phyloP scores from a whole-genome alignment of 148 eudicot genomes.

The Persicaria maculosa region DNA sequence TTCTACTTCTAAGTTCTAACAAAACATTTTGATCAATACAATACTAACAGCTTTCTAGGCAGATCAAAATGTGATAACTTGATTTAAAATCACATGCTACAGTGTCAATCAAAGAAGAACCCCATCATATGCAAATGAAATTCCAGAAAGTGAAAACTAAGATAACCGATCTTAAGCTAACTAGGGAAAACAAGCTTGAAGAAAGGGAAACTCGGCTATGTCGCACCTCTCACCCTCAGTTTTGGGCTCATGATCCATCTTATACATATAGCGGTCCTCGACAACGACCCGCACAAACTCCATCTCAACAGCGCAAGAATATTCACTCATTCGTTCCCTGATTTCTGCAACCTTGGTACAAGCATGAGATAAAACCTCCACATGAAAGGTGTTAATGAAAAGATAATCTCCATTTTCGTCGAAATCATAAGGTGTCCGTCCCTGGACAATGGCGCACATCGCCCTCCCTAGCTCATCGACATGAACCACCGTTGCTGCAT shows the following conservation, averaged over 20 bases:
- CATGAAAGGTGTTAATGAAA: neutral
- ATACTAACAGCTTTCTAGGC: no score
- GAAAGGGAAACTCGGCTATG: neutral
- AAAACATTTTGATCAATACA: no score
- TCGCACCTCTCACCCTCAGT: neutral
- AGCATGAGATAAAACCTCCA: no score
- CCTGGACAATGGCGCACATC: neutral
- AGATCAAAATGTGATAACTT: no score
- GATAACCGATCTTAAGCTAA: neutral
- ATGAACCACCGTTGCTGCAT: neutral
- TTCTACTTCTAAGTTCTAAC: no score
- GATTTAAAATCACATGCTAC: no score
- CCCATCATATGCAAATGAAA: no score
- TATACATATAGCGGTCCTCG: neutral
- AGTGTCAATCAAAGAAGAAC: no score
- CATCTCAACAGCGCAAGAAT: neutral
- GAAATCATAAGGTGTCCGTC: neutral
- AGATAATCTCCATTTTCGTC: neutral
- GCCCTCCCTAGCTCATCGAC: neutral
- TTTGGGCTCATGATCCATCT: neutral
- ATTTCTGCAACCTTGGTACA: neutral
- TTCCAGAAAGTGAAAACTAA: no score
- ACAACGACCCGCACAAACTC: neutral
- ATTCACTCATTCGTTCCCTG: neutral
- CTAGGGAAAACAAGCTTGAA: neutral